Evolutionary conservation across 345 rosid species (phyloP), one percentile per base, ranked within the genome.

Genomic region (Euphorbia lathyris): DNA sequence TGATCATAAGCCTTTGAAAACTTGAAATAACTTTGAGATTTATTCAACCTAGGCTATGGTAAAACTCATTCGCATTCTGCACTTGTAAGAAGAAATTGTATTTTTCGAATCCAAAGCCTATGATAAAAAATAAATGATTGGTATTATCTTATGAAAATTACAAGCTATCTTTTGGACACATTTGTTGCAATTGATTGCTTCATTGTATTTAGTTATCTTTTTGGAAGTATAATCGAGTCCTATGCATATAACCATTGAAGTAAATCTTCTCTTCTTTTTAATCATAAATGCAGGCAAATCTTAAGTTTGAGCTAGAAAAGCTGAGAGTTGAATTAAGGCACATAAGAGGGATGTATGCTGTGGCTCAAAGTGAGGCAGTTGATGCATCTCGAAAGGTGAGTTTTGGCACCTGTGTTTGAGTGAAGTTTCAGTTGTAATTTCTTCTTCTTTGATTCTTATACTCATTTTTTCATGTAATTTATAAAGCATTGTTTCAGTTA

Each of bases 301-400:
- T 86, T 51, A 79, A 82, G 76, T 87, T 81, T 70, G 98, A 94
- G 87, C 69, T 94, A 68, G 97, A 94, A 84, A 91, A 89, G 83
- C 82, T 94, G 38, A 91, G 90, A 83, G 77, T 78, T 72, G 96
- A 91, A 72, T 95, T 94, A 20, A 91, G 95, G 73, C 98, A 89
- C 51, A 78, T 72, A 52, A 87, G 79, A 58, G 96, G 90, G 65
- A 88, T 89, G 84, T 83, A 88, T 70, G 97, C 91, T 3, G 65
- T 78, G 58, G 96, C 97, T 77, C 93, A 86, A 72, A 87, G 74
- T 45, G 98, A 94, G 82, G 83, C 87, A 55, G 38, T 82, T 12
- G 93, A 91, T 77, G 93, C 96, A 74, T 86, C 96, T 58, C 76
- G 81, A 68, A 88, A 88, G 98, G 98, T 93, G 73, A 56, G 85